Percentiles rank a stretch among this genome's conserved stretches.
Evolutionary conservation across 139 green algal genomes (phyloP).

Genomic region (Chlamydomonas incerta): DNA sequence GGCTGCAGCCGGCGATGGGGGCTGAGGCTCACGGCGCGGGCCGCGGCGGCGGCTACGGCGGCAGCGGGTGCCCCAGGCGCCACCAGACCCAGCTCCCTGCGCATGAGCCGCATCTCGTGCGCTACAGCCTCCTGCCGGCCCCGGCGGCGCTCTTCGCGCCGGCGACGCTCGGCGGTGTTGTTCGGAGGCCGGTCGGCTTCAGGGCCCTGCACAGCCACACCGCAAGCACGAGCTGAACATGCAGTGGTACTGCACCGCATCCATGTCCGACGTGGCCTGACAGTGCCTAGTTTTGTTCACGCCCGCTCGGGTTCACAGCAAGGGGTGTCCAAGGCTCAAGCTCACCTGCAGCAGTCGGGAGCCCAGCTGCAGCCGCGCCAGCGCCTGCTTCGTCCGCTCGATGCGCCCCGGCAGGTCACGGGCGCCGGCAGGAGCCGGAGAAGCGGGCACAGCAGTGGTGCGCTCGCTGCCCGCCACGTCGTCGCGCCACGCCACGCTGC

Average conservation of each 20-base stretch:
- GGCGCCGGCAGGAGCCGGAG: neutral
- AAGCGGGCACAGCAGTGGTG: neutral
- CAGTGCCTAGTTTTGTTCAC: too few species aligned
- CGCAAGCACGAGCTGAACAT: too few species aligned
- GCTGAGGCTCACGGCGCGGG: too few species aligned
- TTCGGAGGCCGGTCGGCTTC: too few species aligned
- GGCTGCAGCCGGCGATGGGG: too few species aligned
- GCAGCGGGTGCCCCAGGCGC: neutral
- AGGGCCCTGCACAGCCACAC: too few species aligned
- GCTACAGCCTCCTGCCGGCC: too few species aligned
- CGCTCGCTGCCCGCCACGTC: neutral
- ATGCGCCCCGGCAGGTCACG: neutral
- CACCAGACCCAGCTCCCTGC: neutral
- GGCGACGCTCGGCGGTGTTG: neutral
- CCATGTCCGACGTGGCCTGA: too few species aligned
- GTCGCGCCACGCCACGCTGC: neutral
- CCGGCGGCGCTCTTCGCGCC: neutral
- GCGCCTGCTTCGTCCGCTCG: neutral
- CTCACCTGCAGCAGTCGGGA: neutral
- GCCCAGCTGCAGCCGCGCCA: conserved; percentile 6
- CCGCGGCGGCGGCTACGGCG: too few species aligned
- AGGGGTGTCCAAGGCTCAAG: too few species aligned
- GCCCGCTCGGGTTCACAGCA: too few species aligned
- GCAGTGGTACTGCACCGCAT: too few species aligned
- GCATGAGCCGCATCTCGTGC: neutral